These are phyloP conservation scores for Jacaranda mimosifolia DNA, from an alignment of 257 asterid species.

Conservation along the genomic window DNA sequence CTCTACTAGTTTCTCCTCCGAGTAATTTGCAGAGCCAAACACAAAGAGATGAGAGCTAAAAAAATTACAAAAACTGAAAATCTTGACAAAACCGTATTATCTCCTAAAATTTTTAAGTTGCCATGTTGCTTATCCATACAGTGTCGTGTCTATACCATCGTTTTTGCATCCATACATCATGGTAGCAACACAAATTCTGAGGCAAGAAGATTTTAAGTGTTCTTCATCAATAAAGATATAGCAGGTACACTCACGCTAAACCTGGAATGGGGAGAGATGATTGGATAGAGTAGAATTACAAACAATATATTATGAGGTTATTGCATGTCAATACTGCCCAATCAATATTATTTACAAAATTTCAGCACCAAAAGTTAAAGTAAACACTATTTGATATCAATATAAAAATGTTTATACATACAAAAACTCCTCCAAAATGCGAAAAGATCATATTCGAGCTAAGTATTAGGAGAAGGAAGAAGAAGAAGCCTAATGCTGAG, in stretches of 20 bases:
- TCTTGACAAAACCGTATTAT: too few relatives aligned
- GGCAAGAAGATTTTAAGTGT: neutral
- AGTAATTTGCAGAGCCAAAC: too few relatives aligned
- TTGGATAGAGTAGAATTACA: neutral
- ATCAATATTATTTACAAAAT: neutral
- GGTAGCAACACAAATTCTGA: neutral
- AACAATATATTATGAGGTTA: neutral
- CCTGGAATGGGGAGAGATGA: neutral
- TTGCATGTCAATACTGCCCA: neutral
- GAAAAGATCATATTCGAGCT: neutral
- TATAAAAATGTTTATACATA: neutral
- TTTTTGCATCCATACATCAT: too few relatives aligned
- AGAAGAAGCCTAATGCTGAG: slow-evolving; percentile 4
- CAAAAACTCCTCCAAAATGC: neutral
- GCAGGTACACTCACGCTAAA: neutral
- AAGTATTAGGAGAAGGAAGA: neutral
- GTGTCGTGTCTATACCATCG: too few relatives aligned
- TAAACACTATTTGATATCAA: too few relatives aligned
- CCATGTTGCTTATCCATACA: too few relatives aligned
- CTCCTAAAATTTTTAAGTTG: too few relatives aligned
- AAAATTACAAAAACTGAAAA: too few relatives aligned
- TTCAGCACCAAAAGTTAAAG: neutral
- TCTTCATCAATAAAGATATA: neutral
- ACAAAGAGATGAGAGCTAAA: too few relatives aligned
- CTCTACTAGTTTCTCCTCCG: too few relatives aligned